phyloP scores from a whole-genome alignment of 495 filamentous ascomycete species.

The Penicillium roqueforti region DNA sequence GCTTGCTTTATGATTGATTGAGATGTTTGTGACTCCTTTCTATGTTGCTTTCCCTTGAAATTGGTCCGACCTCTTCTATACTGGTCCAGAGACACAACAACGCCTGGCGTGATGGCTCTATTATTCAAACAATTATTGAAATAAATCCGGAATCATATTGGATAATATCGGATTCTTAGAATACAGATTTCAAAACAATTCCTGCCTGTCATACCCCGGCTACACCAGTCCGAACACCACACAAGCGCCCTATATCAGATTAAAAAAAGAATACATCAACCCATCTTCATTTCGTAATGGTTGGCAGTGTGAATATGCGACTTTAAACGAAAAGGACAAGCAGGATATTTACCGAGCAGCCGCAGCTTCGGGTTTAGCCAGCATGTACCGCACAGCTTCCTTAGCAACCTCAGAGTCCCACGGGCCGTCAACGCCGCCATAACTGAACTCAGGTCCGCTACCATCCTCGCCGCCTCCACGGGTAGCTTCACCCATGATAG shows the following conservation, averaged over 20 bases:
- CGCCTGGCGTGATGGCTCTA: background rate
- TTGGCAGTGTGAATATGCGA: background rate
- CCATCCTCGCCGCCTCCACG: slow-evolving; percentile 63
- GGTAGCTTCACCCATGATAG: slow-evolving; percentile 76
- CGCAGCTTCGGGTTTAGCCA: slow-evolving; percentile 42
- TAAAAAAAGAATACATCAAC: slow-evolving; percentile 11
- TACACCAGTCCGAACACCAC: slow-evolving; percentile 36
- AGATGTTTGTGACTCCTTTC: background rate
- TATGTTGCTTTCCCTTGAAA: background rate
- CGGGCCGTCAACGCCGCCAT: slow-evolving; percentile 50
- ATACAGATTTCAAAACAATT: slow-evolving; percentile 18
- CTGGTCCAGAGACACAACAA: background rate
- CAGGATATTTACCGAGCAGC: slow-evolving; percentile 21
- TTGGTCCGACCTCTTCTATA: background rate
- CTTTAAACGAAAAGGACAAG: background rate
- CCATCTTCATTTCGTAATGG: slow-evolving; percentile 3
- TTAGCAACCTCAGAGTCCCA: slow-evolving; percentile 50
- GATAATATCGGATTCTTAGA: slow-evolving; percentile 7
- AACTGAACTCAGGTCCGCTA: slow-evolving; percentile 54
- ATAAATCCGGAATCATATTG: slow-evolving; percentile 5
- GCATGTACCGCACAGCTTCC: slow-evolving; percentile 48
- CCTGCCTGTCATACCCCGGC: slow-evolving; percentile 20
- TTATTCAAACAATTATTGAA: background rate
- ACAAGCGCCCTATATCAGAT: slow-evolving; percentile 31
- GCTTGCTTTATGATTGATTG: background rate